Percentiles rank a stretch among this genome's conserved stretches.
These are phyloP conservation scores for Aspergillus pseudoviridinutans DNA, from an alignment of 2,329 filamentous ascomycete species.

Conservation along the genomic window DNA sequence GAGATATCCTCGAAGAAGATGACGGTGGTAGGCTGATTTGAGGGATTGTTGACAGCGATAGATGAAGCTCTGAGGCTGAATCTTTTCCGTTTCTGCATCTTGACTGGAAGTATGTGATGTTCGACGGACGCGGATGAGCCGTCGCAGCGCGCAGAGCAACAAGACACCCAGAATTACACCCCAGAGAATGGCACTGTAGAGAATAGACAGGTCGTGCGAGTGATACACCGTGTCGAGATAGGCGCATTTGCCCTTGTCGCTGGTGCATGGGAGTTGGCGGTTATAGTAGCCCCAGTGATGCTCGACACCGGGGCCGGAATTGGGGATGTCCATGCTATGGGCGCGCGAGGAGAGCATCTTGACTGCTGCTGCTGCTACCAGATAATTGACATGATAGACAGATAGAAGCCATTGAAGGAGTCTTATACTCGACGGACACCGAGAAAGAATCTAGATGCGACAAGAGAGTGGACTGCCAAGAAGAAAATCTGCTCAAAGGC, in stretches of 20 bases:
- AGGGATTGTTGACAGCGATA: slow-evolving; percentile 37
- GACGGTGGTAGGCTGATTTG: slow-evolving; percentile 43
- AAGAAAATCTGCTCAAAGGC: slow-evolving; percentile 2
- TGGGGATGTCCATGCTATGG: slow-evolving; percentile 45
- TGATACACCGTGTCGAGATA: slow-evolving; percentile 56
- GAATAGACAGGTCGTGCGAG: slow-evolving; percentile 52
- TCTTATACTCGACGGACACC: neutral
- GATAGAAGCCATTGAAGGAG: neutral
- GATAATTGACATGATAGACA: neutral
- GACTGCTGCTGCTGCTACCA: neutral
- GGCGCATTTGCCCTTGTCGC: slow-evolving; percentile 54
- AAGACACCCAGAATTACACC: slow-evolving; percentile 49
- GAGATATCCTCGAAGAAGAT: slow-evolving; percentile 59
- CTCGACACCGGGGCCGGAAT: slow-evolving; percentile 38
- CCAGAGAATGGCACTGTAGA: slow-evolving; percentile 57
- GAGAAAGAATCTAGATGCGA: neutral
- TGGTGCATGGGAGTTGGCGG: slow-evolving; percentile 54
- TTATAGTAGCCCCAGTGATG: slow-evolving; percentile 56
- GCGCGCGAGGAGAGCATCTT: slow-evolving; percentile 16
- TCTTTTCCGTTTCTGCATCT: slow-evolving; percentile 17
- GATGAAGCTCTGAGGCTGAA: slow-evolving; percentile 19
- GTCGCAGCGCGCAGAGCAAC: slow-evolving; percentile 39
- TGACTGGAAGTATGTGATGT: neutral
- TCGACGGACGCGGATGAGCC: slow-evolving; percentile 7
- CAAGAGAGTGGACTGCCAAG: slow-evolving; percentile 1